Base-by-base conservation (phyloP, 2,329 filamentous ascomycete genomes). In the Ceratocystis lukuohia region DNA sequence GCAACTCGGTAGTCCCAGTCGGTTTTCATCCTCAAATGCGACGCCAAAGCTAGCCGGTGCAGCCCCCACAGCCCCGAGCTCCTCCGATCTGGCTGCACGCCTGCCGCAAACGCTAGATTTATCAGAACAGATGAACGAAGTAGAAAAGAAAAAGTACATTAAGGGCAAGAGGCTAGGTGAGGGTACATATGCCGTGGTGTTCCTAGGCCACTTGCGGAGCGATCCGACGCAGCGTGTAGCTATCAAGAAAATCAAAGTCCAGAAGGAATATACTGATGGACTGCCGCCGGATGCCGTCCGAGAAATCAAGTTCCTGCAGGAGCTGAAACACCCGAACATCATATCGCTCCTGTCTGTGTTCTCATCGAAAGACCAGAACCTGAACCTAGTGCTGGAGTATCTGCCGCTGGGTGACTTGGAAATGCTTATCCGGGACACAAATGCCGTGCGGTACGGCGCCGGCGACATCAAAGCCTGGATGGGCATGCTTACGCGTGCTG, bases 401-500 rank as follows among this genome's bases (percentile, higher is more conserved):
- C 82, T 97, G 3, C 92, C 93, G 0, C 84, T 90, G n/a, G 93
- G 94, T 70, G 94, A 99, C 76, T 82, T 99, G 33, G 91, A 97
- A 76, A 91, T 92, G 82, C 84, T 99, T 68, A 96, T 96, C 75
- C 89, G 90, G 74, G 92, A 97, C 76, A 85, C 83, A 37, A 83
- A 87, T 59, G 79, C 80, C 65, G 87, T 96, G 61, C 84, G 86
- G 65, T 97, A 97, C 75, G 89, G 89, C 69, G 84, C 85, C 10
- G 88, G 89, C 20, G 94, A 99, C 75, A 91, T 97, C 75, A 99
- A 99, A 76, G 88, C 91, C 17, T 99, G 94, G 94, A 96, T 96
- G 87, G 89, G 89, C 69, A 97, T 97, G 94, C 82, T 97, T n/a
- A 84, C 84, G 33, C 86, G 93, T 53, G 94, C 89, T 30, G 85